Conservation (phyloP, 345 rosid genomes). For the Zanthoxylum bungeanum region DNA sequence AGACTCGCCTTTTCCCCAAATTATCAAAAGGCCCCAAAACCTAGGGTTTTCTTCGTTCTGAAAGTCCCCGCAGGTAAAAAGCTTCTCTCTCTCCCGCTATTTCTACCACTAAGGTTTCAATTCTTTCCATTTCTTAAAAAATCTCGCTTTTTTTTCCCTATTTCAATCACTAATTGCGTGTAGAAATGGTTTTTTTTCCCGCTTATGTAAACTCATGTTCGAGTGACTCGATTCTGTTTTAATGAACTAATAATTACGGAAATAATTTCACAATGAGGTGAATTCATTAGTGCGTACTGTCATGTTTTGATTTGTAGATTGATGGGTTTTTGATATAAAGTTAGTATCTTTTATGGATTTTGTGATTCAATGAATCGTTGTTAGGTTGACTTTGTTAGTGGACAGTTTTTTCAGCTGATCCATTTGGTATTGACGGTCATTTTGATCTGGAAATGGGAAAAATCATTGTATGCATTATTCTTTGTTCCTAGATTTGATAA, state of each 20-base stretch:
- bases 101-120: slow-evolving; percentile 5
- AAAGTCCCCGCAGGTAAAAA: slow-evolving; percentile 25
- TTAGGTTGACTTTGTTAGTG: slow-evolving; percentile 13
- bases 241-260: neutral
- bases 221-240: too few species aligned
- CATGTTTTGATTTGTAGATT: slow-evolving; percentile 1
- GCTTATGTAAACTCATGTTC: too few species aligned
- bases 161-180: neutral
- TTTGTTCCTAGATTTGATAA: neutral
- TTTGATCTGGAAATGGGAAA: neutral
- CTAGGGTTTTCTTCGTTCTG: slow-evolving; percentile 33
- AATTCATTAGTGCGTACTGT: neutral
- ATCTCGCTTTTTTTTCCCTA: neutral
- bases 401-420: neutral
- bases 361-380: slow-evolving; percentile 3
- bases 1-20: slow-evolving; percentile 20
- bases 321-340: slow-evolving; percentile 4
- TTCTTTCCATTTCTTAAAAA: neutral
- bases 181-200: neutral
- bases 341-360: slow-evolving; percentile 13
- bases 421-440: neutral
- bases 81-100: neutral
- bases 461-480: neutral
- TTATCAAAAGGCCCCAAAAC: slow-evolving; percentile 33
- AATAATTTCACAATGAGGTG: neutral